Evolutionary conservation across 2,329 filamentous ascomycete genomes (phyloP).

Genomic region (Leptographium wingfieldii): DNA sequence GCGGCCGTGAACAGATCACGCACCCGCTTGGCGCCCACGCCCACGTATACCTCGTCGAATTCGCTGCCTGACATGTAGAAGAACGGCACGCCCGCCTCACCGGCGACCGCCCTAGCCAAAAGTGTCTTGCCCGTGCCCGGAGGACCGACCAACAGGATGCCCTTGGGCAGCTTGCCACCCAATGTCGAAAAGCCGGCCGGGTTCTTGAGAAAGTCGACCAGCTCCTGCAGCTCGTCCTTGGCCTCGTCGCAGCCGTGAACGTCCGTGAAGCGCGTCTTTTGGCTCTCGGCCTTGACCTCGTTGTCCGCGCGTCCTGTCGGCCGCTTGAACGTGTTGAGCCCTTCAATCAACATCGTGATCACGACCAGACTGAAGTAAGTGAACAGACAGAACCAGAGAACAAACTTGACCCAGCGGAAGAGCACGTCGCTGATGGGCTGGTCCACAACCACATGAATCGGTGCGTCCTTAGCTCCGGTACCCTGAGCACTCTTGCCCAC

Average conservation of each 20-base stretch:
- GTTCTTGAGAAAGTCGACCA: slow-evolving; percentile 91
- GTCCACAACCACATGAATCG: slow-evolving; percentile 92
- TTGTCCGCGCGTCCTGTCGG: slow-evolving; percentile 55
- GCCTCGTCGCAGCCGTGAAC: slow-evolving; percentile 97
- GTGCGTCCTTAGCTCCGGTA: slow-evolving; percentile 64
- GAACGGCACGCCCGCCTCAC: slow-evolving; percentile 94
- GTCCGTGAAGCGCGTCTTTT: slow-evolving; percentile 81
- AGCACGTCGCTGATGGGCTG: slow-evolving; percentile 68
- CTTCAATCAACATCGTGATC: slow-evolving; percentile 73
- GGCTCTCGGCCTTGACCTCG: slow-evolving; percentile 84
- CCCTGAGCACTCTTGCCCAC: slow-evolving; percentile 35
- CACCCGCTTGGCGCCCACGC: slow-evolving; percentile 68
- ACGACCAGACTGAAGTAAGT: slow-evolving; percentile 69
- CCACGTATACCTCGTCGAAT: slow-evolving; percentile 97
- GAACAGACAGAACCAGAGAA: slow-evolving; percentile 64
- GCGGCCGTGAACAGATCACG: slow-evolving; percentile 40
- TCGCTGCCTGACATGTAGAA: slow-evolving; percentile 99
- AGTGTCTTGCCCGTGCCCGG: slow-evolving; percentile 97
- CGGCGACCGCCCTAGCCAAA: slow-evolving; percentile 86
- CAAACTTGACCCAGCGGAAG: slow-evolving; percentile 86
- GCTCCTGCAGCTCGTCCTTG: slow-evolving; percentile 93
- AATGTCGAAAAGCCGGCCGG: slow-evolving; percentile 88
- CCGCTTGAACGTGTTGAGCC: slow-evolving; percentile 66
- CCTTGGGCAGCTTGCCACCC: slow-evolving; percentile 92
- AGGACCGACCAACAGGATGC: slow-evolving; percentile 86